phyloP scores from a whole-genome alignment of 495 filamentous ascomycete genomes.

The Aspergillus taichungensis region DNA sequence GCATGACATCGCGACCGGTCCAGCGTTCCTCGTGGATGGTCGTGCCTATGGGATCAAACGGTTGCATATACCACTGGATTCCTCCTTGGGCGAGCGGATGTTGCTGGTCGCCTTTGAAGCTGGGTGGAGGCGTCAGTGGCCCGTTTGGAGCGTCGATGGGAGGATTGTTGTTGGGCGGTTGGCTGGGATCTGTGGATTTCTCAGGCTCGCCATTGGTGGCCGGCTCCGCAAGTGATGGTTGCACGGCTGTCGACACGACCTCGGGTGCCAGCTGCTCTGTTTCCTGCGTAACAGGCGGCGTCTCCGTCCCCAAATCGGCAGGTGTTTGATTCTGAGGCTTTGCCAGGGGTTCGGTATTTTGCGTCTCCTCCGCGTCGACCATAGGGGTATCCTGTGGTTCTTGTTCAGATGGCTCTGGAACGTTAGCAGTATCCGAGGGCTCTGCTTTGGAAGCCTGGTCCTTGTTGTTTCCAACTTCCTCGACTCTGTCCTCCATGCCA shows the following conservation, averaged over 20 bases:
- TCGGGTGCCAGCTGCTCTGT: not conserved
- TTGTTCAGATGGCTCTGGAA: conserved; percentile 1
- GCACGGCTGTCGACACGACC: conserved; percentile 2
- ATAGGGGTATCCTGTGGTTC: not conserved
- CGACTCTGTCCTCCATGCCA: conserved; percentile 7
- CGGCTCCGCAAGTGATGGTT: conserved; percentile 3
- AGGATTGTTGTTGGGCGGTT: conserved; percentile 29
- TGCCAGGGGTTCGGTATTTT: not conserved
- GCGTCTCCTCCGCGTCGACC: conserved; percentile 2
- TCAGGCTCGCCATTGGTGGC: conserved; percentile 9
- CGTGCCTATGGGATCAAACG: conserved; percentile 71
- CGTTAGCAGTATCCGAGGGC: conserved; percentile 3
- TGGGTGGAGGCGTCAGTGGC: conserved; percentile 38
- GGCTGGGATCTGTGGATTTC: conserved; percentile 26
- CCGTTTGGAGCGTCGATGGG: conserved; percentile 9
- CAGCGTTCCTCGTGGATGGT: conserved; percentile 68
- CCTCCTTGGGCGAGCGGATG: conserved; percentile 61
- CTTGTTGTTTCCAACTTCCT: conserved; percentile 14
- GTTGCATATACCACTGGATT: conserved; percentile 79
- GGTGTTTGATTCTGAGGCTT: not conserved
- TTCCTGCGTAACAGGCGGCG: not conserved
- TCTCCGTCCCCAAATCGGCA: not conserved
- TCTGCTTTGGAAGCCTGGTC: conserved; percentile 13
- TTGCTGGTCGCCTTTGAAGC: conserved; percentile 41
- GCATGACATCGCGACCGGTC: conserved; percentile 64